Base-by-base conservation (phyloP, 768 basidiomycete species). In the Rubroboletus satanas region DNA sequence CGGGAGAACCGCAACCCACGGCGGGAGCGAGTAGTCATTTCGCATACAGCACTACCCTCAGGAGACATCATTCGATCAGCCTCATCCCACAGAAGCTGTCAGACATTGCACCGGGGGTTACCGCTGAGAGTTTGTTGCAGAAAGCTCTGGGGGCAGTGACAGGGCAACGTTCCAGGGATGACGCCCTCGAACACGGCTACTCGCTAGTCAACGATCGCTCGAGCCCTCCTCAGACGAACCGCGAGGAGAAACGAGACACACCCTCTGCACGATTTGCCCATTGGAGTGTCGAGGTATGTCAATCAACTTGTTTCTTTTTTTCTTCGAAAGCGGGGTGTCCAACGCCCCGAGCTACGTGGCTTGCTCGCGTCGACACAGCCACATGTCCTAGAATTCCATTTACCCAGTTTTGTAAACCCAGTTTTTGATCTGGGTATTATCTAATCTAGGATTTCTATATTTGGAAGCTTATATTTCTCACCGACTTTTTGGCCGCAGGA, bases 21-120 rank as follows among this genome's bases (percentile, higher is more conserved):
- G 77, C 86, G 0, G 84, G 83, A 49, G 88, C 90, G 1, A 77
- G 80, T 31, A 68, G 81, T 5, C 90, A 93, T 64, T 93, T 93
- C 63, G 85, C 89, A 1, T 92, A 90, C 69, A 90, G 88, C 61
- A 92, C 90, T 0, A 89, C 87, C 0, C 75, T 93, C 18, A 74
- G 90, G 29, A 69, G 90, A 51, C 90, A 92, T 55, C 77, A 80
- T 21, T 37, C 63, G 11, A 56, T 48, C 45, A 66, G 72, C 10
- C 75, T 28, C 69, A 58, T 77, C 9, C 69, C 75, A 6, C 80
- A 79, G 9, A 74, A 73, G 29, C 36, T 75, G 6, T 68, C 68
- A 4, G 63, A 67, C n/a, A 59, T 67, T 0, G 21, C 56, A 11
- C 58, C 60, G 0, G 76, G 71, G 9, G 75, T 77, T 15, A 74